These are phyloP conservation scores for Phytophthora citrophthora DNA, from an alignment of 352 stramenopile species.

Conservation along the genomic window DNA sequence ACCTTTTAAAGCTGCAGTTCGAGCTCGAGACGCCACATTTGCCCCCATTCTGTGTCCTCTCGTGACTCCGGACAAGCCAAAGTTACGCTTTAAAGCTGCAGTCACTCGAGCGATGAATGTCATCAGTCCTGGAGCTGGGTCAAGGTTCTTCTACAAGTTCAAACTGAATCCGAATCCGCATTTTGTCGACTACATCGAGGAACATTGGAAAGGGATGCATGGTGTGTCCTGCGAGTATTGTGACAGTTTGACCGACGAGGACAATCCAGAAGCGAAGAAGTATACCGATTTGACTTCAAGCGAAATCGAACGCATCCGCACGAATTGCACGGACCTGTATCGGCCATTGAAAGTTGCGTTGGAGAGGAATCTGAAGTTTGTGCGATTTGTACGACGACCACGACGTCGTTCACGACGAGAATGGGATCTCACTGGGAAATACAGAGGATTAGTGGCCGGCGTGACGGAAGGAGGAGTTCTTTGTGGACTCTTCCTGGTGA, in stretches of 20 bases:
- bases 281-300: not conserved
- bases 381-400: slow-evolving; percentile 22
- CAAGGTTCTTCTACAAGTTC: slow-evolving; percentile 32
- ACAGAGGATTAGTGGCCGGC: slow-evolving; percentile 23
- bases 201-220: slow-evolving; percentile 22
- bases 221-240: slow-evolving; percentile 21
- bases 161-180: slow-evolving; percentile 12
- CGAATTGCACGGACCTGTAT: slow-evolving; percentile 17
- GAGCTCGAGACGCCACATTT: slow-evolving; percentile 4
- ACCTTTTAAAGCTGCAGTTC: slow-evolving; percentile 3
- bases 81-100: slow-evolving; percentile 1
- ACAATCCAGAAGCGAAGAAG: slow-evolving; percentile 1
- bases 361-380: slow-evolving; percentile 10
- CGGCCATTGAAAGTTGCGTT: slow-evolving; percentile 11
- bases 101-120: slow-evolving; percentile 26
- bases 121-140: slow-evolving; percentile 12
- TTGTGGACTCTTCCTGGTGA: slow-evolving; percentile 27
- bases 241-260: slow-evolving; percentile 5
- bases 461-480: slow-evolving; percentile 19
- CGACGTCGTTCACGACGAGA: slow-evolving; percentile 10
- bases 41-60: slow-evolving; percentile 10
- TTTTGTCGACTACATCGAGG: slow-evolving; percentile 20
- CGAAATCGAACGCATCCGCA: slow-evolving; percentile 5
- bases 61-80: not conserved
- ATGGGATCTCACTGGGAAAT: slow-evolving; percentile 5